Evolutionary conservation across 1,284 basidiomycete genomes (phyloP).

Genomic region (Neotropicomus parvogracilis): DNA sequence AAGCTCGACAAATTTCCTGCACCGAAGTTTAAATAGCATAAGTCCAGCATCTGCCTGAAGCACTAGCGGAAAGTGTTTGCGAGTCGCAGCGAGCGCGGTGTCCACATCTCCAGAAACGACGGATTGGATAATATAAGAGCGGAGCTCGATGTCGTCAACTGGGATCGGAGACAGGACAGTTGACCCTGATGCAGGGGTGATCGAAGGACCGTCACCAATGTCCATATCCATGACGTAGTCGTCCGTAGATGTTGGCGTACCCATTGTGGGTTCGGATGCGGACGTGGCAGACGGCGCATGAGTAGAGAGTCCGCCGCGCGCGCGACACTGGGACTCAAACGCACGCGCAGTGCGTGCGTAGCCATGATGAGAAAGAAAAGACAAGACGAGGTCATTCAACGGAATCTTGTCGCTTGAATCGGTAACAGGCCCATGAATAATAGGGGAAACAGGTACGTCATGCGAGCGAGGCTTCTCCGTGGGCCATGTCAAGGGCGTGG

Average conservation of each 20-base stretch:
- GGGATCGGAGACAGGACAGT: constrained; percentile 11
- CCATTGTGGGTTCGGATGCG: constrained; percentile 2
- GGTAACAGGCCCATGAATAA: constrained; percentile 4
- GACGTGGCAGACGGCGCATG: constrained; percentile 1
- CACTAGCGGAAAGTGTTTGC: constrained; percentile 55
- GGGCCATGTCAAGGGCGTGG: constrained; percentile 43
- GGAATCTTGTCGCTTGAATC: constrained; percentile 36
- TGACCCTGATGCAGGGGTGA: constrained; percentile 3
- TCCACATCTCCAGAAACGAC: constrained; percentile 72
- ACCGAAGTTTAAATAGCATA: constrained; percentile 71
- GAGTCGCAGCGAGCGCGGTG: constrained; percentile 55
- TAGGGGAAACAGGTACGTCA: constrained; percentile 7
- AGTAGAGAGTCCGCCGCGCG: constrained; percentile 24
- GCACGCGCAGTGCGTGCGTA: constrained; percentile 66
- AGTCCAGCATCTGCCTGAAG: constrained; percentile 64
- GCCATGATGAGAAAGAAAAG: constrained; percentile 79
- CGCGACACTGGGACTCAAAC: constrained; percentile 50
- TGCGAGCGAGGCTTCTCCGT: constrained; percentile 13
- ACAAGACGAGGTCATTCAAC: constrained; percentile 68
- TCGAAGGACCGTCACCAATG: constrained; percentile 20
- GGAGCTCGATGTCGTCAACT: constrained; percentile 53
- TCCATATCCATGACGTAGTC: constrained; percentile 50
- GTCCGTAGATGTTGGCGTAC: constrained; percentile 26
- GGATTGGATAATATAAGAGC: constrained; percentile 67
- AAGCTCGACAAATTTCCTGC: constrained; percentile 79